Conservation (phyloP, 805 yeast species). For the Candida nitratophila region DNA sequence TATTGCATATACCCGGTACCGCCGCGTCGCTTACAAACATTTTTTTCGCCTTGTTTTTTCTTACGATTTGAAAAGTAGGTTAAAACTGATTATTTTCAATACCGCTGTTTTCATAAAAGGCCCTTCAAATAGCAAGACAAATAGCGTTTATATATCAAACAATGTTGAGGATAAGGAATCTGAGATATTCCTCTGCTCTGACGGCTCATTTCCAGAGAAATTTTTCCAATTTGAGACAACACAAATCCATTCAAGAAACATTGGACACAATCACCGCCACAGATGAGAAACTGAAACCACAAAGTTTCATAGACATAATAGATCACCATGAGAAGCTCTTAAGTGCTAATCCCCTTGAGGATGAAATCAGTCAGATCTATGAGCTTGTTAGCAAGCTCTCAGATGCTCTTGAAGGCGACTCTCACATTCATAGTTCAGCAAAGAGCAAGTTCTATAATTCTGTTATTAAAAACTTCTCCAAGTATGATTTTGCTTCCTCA, state of each 20-base stretch:
- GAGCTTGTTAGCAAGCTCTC: background rate
- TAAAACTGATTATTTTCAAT: no score
- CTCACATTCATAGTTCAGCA: no score
- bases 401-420: background rate
- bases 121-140: background rate
- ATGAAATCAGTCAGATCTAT: background rate
- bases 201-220: background rate
- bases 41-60: no score
- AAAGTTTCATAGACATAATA: background rate
- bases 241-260: background rate
- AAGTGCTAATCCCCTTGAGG: background rate
- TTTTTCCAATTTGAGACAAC: background rate
- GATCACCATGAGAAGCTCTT: background rate
- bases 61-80: no score
- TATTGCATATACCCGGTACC: no score
- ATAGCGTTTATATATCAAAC: no score
- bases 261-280: background rate
- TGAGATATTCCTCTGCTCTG: no score
- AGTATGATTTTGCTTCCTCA: slow-evolving; percentile 20
- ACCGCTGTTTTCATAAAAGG: no score
- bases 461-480: slow-evolving; percentile 17
- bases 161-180: no score
- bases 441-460: slow-evolving; percentile 15
- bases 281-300: background rate
- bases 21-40: no score